phyloP scores from a whole-genome alignment of 495 filamentous ascomycete species.

The Podospora appendiculata region DNA sequence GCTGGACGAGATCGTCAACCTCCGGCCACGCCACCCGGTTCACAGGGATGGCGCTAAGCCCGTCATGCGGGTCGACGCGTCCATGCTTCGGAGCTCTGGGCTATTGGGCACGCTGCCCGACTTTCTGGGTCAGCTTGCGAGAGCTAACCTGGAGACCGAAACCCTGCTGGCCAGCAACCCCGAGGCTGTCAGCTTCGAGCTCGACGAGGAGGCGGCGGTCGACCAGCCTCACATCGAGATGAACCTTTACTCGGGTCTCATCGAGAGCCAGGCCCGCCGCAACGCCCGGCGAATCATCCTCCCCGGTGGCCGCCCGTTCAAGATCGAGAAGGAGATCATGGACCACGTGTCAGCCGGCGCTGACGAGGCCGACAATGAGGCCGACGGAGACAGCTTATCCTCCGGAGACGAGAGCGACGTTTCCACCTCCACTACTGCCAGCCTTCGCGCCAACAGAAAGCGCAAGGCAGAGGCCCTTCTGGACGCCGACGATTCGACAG shows the following conservation, averaged over 20 bases:
- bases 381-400: not conserved
- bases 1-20: slow-evolving; percentile 17
- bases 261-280: slow-evolving; percentile 12
- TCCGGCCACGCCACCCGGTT: slow-evolving; percentile 3
- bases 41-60: slow-evolving; percentile 1
- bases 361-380: slow-evolving; percentile 1
- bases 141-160: slow-evolving; percentile 17
- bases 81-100: slow-evolving; percentile 14
- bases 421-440: slow-evolving; percentile 15
- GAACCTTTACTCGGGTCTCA: slow-evolving; percentile 13
- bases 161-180: slow-evolving; percentile 14
- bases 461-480: slow-evolving; percentile 9
- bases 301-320: slow-evolving; percentile 4
- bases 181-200: slow-evolving; percentile 12
- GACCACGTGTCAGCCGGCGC: not conserved
- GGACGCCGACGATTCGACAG: not conserved
- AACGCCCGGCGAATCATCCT: slow-evolving; percentile 6
- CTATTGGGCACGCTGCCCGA: slow-evolving; percentile 15
- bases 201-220: slow-evolving; percentile 7
- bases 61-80: slow-evolving; percentile 17
- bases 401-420: slow-evolving; percentile 13
- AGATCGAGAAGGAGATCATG: not conserved
- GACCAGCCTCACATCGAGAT: slow-evolving; percentile 16
- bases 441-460: slow-evolving; percentile 16
- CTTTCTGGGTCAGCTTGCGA: slow-evolving; percentile 21